Evolutionary conservation across 2,329 filamentous ascomycete species (phyloP).

Genomic region (Xylariaceae sp.): DNA sequence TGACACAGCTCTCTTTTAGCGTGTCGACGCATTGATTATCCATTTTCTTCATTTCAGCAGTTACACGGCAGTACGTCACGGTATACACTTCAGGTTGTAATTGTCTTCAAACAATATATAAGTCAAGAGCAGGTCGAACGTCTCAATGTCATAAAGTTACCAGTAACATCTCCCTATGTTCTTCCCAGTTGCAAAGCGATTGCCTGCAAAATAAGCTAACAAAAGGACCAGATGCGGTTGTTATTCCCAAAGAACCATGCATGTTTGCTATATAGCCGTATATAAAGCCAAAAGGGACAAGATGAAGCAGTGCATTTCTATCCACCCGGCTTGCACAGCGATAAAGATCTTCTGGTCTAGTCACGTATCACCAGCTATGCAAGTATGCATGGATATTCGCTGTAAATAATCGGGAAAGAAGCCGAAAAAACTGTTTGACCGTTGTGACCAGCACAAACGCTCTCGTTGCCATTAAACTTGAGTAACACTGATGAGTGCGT

Average conservation of each 20-base stretch:
- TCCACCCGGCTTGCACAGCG: slow-evolving; percentile 9
- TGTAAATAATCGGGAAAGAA: slow-evolving; percentile 3
- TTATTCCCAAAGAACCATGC: neutral
- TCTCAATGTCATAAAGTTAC: neutral
- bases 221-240: neutral
- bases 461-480: neutral
- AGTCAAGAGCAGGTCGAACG: neutral
- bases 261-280: neutral
- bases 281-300: neutral
- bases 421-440: slow-evolving; percentile 1
- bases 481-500: too few species aligned
- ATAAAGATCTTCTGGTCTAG: slow-evolving; percentile 6
- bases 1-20: too few species aligned
- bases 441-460: neutral
- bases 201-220: neutral
- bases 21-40: slow-evolving; percentile 24
- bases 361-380: slow-evolving; percentile 9
- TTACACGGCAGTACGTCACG: slow-evolving; percentile 5
- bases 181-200: too few species aligned
- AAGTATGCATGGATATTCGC: slow-evolving; percentile 6
- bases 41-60: slow-evolving; percentile 20
- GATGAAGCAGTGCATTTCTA: slow-evolving; percentile 6
- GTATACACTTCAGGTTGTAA: neutral
- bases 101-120: slow-evolving; percentile 3
- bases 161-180: too few species aligned